Base-by-base conservation (phyloP, 345 rosid genomes). In the Theobroma cacao region DNA sequence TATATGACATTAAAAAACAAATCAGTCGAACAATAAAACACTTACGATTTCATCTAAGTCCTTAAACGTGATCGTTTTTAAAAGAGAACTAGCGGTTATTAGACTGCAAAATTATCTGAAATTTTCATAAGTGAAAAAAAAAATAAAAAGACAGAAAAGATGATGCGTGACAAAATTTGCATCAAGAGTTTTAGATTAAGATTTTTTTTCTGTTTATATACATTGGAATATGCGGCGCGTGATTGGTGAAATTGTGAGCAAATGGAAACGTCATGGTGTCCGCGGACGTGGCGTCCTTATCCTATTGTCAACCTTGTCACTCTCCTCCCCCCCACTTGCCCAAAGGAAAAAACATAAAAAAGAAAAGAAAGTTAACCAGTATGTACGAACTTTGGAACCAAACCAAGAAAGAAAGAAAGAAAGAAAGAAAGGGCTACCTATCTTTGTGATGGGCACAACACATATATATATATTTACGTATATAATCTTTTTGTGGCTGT, bases 241-340 rank as follows among this genome's bases (percentile, higher is more conserved):
- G 69, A 53, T 12, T 50, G 31, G 52, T 14, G n/a, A 58, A 78
- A 31, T 66, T 0, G 69, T 2, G 68, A 63, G 64, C 36, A 22
- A 14, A 24, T 68, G 66, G 61, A 36, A 66, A 69, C 41, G 82
- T 81, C 82, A 43, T 17, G 68, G 78, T 78, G 64, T 10, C 4
- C 5, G 52, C 77, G 11, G 67, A 81, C 65, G 85, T 80, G 86
- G 85, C 84, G 70, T 77, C 79, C 86, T 81, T 80, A 86, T 83
- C 88, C 79, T 68, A 0, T 7, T 38, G 55, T 31, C 68, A 61
- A 22, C 52, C 14, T 30, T 48, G 84, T 73, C 81, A 17, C 38
- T 7, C 7, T 10, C 20, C 7, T 8, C 10, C n/a, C 22, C 36
- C 40, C 74, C 70, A 65, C 76, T 76, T 56, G 80, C 77, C 18